These are phyloP conservation scores for Chloris gayana DNA, from an alignment of 176 grass and related monocot species.

Conservation along the genomic window DNA sequence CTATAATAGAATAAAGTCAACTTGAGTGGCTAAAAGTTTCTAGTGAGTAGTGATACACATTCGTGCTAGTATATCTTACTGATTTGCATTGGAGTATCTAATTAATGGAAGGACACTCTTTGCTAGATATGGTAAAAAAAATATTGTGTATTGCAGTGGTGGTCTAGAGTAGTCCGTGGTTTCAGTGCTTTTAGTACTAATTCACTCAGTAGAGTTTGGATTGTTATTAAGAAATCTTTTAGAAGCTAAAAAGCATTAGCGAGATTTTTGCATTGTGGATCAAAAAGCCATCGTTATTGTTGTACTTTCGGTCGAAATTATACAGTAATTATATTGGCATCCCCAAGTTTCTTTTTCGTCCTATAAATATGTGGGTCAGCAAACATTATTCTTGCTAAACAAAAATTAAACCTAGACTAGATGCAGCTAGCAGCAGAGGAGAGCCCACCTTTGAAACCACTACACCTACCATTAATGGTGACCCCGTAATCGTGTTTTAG, in stretches of 20 bases:
- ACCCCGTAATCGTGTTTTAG: slow-evolving; percentile 62
- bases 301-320: too few species aligned
- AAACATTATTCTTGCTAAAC: not conserved
- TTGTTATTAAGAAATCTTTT: too few species aligned
- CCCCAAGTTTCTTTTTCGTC: too few species aligned
- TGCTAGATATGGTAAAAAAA: not conserved
- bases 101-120: not conserved
- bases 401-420: not conserved
- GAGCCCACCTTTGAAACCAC: slow-evolving; percentile 44
- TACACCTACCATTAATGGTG: slow-evolving; percentile 59
- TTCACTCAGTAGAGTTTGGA: too few species aligned
- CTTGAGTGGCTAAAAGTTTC: too few species aligned
- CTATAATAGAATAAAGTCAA: too few species aligned
- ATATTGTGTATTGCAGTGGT: not conserved
- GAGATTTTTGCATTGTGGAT: not conserved
- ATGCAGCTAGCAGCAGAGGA: slow-evolving; percentile 1
- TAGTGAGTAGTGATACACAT: too few species aligned
- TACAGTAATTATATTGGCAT: too few species aligned
- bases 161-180: not conserved
- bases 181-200: not conserved
- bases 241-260: not conserved
- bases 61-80: not conserved
- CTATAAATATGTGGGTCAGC: not conserved
- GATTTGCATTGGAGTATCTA: not conserved
- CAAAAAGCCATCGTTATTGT: not conserved